phyloP scores from a whole-genome alignment of 148 eudicot species.

The Simmondsia chinensis region DNA sequence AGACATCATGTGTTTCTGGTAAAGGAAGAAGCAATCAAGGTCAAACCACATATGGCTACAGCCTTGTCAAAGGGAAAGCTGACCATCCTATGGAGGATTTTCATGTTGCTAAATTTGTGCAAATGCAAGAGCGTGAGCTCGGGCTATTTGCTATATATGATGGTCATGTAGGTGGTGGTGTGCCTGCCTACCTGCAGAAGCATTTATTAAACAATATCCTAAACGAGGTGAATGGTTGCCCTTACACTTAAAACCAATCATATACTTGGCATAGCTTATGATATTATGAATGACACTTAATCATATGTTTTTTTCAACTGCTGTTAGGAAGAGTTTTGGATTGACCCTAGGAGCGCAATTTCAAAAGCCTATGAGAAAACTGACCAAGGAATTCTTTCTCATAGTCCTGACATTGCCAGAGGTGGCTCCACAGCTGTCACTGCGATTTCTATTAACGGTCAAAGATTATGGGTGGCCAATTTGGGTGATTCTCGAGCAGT shows the following conservation, averaged over 20 bases:
- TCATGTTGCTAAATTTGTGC: conserved; percentile 44
- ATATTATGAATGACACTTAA: no score
- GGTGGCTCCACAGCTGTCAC: conserved; percentile 69
- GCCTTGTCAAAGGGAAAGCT: conserved; percentile 53
- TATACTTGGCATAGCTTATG: no score
- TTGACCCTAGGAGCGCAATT: conserved; percentile 38
- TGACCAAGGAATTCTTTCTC: conserved; percentile 39
- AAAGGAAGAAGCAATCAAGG: conserved; percentile 45
- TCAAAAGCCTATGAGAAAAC: conserved; percentile 48
- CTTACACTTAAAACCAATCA: no score
- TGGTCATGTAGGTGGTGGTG: conserved; percentile 45
- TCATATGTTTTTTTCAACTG: background rate
- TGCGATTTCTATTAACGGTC: conserved; percentile 44
- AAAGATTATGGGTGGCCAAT: conserved; percentile 47
- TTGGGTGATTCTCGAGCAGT: conserved; percentile 57
- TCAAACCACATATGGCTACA: conserved; percentile 31
- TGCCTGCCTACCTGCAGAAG: conserved; percentile 43
- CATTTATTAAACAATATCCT: conserved; percentile 39
- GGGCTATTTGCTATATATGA: conserved; percentile 56
- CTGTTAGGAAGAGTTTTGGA: conserved; percentile 50
- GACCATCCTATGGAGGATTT: conserved; percentile 58
- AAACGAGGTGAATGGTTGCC: conserved; percentile 32
- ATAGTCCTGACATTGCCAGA: conserved; percentile 28
- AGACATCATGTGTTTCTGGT: conserved; percentile 23
- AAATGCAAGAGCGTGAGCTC: conserved; percentile 34